Conservation (phyloP, 2,329 filamentous ascomycete genomes). For the Penicillium sp. region DNA sequence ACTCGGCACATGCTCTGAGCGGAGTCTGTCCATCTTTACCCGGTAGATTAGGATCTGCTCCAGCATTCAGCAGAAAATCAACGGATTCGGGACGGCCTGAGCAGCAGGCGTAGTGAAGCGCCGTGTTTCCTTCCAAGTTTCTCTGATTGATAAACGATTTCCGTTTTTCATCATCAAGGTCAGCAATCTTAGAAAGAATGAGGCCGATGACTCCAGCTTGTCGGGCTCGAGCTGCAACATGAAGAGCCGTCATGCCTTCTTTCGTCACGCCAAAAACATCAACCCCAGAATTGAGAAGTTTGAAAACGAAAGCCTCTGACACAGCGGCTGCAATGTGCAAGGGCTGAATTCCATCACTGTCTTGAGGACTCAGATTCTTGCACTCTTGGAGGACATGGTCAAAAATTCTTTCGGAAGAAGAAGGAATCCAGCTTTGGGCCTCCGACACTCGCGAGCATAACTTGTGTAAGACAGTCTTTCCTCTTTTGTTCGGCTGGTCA, state of each 20-base stretch:
- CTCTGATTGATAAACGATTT: constrained; percentile 13
- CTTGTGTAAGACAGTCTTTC: constrained; percentile 5
- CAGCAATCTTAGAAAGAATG: constrained; percentile 3
- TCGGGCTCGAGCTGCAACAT: constrained; percentile 17
- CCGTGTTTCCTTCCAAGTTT: constrained; percentile 10
- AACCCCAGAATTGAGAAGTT: constrained; percentile 17
- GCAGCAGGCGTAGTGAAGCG: constrained; percentile 21
- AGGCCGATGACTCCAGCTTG: constrained; percentile 13
- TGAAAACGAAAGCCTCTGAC: constrained; percentile 11
- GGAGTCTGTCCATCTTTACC: neutral
- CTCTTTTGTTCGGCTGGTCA: constrained; percentile 6
- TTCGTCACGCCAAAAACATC: constrained; percentile 11
- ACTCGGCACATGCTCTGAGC: constrained; percentile 4
- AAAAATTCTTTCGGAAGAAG: neutral
- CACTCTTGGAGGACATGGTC: constrained; percentile 4
- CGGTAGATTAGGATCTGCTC: constrained; percentile 7
- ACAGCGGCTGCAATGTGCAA: constrained; percentile 18
- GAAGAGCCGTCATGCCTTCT: constrained; percentile 16
- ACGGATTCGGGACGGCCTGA: constrained; percentile 18
- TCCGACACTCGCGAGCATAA: neutral
- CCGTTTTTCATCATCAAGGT: neutral
- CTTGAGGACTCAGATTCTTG: neutral
- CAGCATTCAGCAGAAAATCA: constrained; percentile 6
- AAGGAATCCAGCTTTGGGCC: neutral
- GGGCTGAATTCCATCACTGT: constrained; percentile 12